Percentiles rank a stretch among this genome's conserved stretches.
phyloP scores from a whole-genome alignment of 768 basidiomycete genomes.

The Amylocystis lapponica region DNA sequence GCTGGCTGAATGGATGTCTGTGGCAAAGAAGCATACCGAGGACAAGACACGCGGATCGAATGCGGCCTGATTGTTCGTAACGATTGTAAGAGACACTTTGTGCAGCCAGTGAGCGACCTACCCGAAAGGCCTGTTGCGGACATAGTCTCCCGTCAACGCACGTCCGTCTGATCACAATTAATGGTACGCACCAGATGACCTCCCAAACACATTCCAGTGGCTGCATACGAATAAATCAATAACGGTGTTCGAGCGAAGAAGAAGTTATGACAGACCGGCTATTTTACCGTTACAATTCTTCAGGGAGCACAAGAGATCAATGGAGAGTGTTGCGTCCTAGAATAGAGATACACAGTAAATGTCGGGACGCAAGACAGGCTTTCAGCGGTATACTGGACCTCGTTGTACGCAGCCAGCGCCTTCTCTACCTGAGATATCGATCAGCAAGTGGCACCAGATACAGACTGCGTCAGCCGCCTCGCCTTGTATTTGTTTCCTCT shows the following conservation, averaged over 20 bases:
- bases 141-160: slow-evolving; percentile 21
- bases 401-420: slow-evolving; percentile 80
- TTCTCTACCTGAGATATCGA: slow-evolving; percentile 66
- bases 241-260: slow-evolving; percentile 13
- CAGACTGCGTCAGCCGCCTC: not conserved
- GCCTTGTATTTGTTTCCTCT: slow-evolving; percentile 93
- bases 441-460: not conserved
- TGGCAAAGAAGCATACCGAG: slow-evolving; percentile 92
- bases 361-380: not conserved
- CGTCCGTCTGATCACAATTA: too few relatives aligned
- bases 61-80: slow-evolving; percentile 52
- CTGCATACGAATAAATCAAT: slow-evolving; percentile 30
- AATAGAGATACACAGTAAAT: not conserved
- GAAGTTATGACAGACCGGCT: slow-evolving; percentile 46
- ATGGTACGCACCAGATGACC: slow-evolving; percentile 66
- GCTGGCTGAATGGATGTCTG: slow-evolving; percentile 84
- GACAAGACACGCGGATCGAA: slow-evolving; percentile 81
- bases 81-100: not conserved
- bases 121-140: slow-evolving; percentile 42
- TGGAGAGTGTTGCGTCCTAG: slow-evolving; percentile 71
- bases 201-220: slow-evolving; percentile 89
- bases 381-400: slow-evolving; percentile 38
- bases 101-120: slow-evolving; percentile 17
- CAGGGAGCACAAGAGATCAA: slow-evolving; percentile 69
- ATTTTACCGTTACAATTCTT: slow-evolving; percentile 90